A percentile compares a stretch with the other conserved stretches of the same genome.
Conservation (phyloP, 139 green algal species). For the Nannochloris sp. region DNA sequence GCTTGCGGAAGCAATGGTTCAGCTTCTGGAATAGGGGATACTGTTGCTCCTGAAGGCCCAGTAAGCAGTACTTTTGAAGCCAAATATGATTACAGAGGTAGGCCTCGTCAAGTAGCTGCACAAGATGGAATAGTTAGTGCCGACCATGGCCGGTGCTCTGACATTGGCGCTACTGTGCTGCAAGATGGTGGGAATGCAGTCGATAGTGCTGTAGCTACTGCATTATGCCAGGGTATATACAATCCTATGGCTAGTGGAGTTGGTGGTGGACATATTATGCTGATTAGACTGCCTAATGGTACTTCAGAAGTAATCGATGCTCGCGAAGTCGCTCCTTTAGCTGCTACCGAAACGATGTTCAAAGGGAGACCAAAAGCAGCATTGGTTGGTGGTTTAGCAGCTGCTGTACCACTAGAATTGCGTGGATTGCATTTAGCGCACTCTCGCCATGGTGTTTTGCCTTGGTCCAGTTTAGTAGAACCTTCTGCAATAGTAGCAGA, state of each 20-base stretch:
- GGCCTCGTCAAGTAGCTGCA: constrained; percentile 22
- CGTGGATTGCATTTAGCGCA: constrained; percentile 51
- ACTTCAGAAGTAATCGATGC: constrained; percentile 66
- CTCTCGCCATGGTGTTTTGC: constrained; percentile 48
- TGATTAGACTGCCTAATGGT: constrained; percentile 51
- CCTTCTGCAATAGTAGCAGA: constrained; percentile 53
- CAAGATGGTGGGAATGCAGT: constrained; percentile 69
- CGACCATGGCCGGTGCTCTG: constrained; percentile 68
- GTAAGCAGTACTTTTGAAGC: constrained; percentile 16
- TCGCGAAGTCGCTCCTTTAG: constrained; percentile 57
- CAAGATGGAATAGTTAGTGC: constrained; percentile 53
- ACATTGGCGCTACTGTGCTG: constrained; percentile 44
- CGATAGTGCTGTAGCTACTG: constrained; percentile 70
- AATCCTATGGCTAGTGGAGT: constrained; percentile 74
- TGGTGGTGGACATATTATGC: constrained; percentile 65
- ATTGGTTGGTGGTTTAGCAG: constrained; percentile 55
- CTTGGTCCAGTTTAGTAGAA: constrained; percentile 59
- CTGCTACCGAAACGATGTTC: constrained; percentile 68
- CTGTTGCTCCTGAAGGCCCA: constrained; percentile 8
- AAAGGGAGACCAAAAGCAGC: constrained; percentile 21
- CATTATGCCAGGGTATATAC: constrained; percentile 75
- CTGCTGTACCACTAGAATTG: constrained; percentile 75
- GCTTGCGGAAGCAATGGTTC: too few relatives aligned
- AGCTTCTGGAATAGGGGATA: too few relatives aligned
- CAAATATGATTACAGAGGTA: constrained; percentile 33